Conservation (phyloP, 169 alveolate genomes). For the Eimeria maxima region DNA sequence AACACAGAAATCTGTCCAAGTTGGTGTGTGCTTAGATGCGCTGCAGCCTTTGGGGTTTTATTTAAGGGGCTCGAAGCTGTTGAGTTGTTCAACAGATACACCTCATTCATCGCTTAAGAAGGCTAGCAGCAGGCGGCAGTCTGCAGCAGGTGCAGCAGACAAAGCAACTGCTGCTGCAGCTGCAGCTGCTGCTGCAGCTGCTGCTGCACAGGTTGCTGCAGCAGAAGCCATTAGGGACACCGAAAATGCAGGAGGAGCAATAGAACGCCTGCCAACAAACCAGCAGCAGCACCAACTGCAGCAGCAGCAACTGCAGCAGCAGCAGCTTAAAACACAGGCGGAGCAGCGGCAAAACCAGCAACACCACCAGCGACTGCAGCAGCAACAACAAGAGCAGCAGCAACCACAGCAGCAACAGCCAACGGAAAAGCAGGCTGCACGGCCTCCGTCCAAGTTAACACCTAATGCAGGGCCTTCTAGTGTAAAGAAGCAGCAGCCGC, state of each 20-base stretch:
- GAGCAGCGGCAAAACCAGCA: slow-evolving; percentile 42
- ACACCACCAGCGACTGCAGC: slow-evolving; percentile 36
- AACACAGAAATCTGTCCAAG: slow-evolving; percentile 9
- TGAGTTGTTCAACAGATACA: not conserved
- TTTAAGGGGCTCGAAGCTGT: not conserved
- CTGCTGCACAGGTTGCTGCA: not conserved
- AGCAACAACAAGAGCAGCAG: slow-evolving; percentile 37
- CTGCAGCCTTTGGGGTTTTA: slow-evolving; percentile 47
- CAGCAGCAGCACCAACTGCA: slow-evolving; percentile 15
- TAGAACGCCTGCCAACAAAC: not conserved
- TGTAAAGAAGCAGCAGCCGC: not conserved
- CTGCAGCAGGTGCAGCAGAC: slow-evolving; percentile 6
- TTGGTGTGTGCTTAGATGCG: slow-evolving; percentile 5
- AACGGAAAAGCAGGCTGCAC: slow-evolving; percentile 25
- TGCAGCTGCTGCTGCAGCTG: not conserved
- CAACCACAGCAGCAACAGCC: slow-evolving; percentile 15
- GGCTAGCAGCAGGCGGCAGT: not conserved
- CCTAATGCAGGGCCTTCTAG: not conserved
- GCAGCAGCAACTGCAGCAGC: not conserved
- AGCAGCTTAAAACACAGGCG: not conserved
- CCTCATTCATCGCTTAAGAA: not conserved
- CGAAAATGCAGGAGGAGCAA: not conserved
- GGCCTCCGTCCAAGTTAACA: not conserved
- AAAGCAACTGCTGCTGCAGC: slow-evolving; percentile 34
- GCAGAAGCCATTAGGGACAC: not conserved